Conservation (phyloP, 768 basidiomycete genomes). For the Agrocybe pediades region DNA sequence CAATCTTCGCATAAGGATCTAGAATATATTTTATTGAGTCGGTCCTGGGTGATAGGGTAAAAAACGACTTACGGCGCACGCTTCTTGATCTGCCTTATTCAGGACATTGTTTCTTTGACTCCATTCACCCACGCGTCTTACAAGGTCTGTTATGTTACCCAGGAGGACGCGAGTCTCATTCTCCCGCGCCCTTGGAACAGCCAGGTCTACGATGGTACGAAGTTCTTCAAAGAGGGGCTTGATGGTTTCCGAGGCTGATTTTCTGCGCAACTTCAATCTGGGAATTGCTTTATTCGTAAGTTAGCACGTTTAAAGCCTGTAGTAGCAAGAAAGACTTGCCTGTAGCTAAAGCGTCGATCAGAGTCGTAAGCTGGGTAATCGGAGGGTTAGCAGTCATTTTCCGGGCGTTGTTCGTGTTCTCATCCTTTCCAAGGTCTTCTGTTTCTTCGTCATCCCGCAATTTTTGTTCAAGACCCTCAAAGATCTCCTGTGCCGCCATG, state of each 20-base stretch:
- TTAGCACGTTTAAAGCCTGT: not conserved
- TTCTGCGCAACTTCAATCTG: conserved; percentile 43
- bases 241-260: conserved; percentile 43
- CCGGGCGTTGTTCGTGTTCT: conserved; percentile 8
- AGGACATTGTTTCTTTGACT: not conserved
- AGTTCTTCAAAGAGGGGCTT: conserved; percentile 40
- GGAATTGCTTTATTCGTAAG: conserved; percentile 40
- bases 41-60: not conserved
- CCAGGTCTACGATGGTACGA: conserved; percentile 28
- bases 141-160: conserved; percentile 26
- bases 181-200: conserved; percentile 22
- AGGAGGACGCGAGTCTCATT: conserved; percentile 37
- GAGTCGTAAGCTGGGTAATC: conserved; percentile 32
- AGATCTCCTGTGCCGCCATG: conserved; percentile 46
- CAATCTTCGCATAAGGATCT: conserved; percentile 18
- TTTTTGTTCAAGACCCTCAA: conserved; percentile 36
- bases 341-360: conserved; percentile 40
- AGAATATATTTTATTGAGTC: not conserved
- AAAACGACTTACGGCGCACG: conserved; percentile 10
- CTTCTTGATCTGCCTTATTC: not conserved
- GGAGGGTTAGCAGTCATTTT: conserved; percentile 17
- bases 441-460: conserved; percentile 29
- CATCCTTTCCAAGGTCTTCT: conserved; percentile 20
- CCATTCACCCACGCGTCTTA: conserved; percentile 5
- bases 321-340: conserved; percentile 28